Conservation (phyloP, 768 basidiomycete genomes). For the Calocera cornea region DNA sequence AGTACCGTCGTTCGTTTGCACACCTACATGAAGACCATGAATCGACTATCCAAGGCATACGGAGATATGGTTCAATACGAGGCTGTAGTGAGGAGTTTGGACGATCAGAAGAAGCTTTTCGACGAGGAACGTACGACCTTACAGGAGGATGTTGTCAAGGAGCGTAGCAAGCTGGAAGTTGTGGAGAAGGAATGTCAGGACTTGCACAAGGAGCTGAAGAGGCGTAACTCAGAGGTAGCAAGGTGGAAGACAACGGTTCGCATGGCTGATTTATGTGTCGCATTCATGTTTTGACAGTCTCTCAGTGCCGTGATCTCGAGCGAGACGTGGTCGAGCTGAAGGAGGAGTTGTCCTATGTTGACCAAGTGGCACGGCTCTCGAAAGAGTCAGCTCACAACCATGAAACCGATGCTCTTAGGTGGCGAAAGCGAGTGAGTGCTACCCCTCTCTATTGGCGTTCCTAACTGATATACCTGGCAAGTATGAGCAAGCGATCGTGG, state of each 20-base stretch:
- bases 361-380: background rate
- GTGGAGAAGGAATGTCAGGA: background rate
- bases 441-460: background rate
- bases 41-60: background rate
- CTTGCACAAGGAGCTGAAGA: background rate
- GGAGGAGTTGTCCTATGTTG: background rate
- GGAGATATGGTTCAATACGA: slow-evolving; percentile 2
- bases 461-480: background rate
- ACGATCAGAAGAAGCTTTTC: background rate
- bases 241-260: background rate
- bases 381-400: slow-evolving; percentile 2
- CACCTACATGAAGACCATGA: slow-evolving; percentile 1
- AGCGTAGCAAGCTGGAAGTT: background rate
- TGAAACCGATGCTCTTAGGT: background rate
- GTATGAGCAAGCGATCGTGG: background rate
- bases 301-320: background rate
- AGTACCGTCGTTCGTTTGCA: background rate
- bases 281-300: background rate
- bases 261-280: background rate
- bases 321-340: background rate
- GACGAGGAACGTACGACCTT: background rate
- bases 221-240: background rate
- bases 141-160: background rate
- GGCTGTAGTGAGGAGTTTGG: background rate
- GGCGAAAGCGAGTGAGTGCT: background rate